Base-by-base conservation (phyloP, 2,329 filamentous ascomycete species). In the Colletotrichum tropicicola region DNA sequence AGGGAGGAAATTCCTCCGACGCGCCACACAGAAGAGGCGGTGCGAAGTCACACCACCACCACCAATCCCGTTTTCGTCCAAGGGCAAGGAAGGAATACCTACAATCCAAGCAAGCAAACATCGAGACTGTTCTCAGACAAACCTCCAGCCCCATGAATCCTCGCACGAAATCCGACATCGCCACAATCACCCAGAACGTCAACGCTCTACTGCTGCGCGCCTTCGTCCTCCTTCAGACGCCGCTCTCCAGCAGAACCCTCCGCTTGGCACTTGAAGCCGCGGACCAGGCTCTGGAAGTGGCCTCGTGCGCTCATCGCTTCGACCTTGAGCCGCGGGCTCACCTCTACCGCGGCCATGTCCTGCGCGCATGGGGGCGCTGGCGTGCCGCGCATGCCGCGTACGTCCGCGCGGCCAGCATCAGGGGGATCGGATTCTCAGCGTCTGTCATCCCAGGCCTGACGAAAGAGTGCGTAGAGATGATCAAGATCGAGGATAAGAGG, bases 261-360 rank as follows among this genome's bases (percentile, higher is more conserved):
- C 44, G 37, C 43, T 49, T 43, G 32, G 70, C 70, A 21, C 69
- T 72, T 13, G 48, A 51, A 17, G 45, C 59, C 19, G 70, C 70
- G 3, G 66, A 71, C 59, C 43, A 65, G 13, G 70, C 69, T 10
- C 47, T 68, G 17, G 51, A 59, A 8, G 53, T 67, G n/a, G 70
- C 70, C 17, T 43, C 60, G 8, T 41, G 55, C 15, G 48, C 57
- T n/a, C 23, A 43, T 23, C 52, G 65, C 28, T 63, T 59, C 13
- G 68, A 70, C 10, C 58, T 70, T 17, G 64, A 68, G 35, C 69
- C 70, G 2, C 67, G 69, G 23, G 68, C 65, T 2, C 62, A 71
- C 21, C 59, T 72, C 4, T 71, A 69, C 49, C 67, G 70, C 9
- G 72, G 71, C 12, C 71, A 73, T 53, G 69, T 68, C 43, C 68